Conservation (phyloP, 441 rosid species). For the Metrosideros polymorpha region DNA sequence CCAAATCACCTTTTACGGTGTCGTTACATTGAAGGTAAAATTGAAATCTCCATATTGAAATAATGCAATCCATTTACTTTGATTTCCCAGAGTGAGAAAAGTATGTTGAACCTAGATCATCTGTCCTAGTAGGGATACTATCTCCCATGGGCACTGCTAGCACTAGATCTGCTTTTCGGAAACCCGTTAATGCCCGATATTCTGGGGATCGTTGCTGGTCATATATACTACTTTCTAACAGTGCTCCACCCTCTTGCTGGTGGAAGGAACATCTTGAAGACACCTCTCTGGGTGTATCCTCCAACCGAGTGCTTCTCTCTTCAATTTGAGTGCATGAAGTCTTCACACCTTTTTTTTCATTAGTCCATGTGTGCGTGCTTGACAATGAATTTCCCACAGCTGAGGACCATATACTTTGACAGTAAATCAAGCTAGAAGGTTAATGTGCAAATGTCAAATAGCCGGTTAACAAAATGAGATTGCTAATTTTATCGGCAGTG, state of each 20-base stretch:
- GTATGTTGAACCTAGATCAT: not conserved
- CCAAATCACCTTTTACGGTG: conserved; percentile 37
- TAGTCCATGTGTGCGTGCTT: not conserved
- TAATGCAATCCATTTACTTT: not conserved
- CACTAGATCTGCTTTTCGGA: conserved; percentile 50
- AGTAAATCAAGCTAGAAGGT: not conserved
- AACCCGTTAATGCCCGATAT: conserved; percentile 41
- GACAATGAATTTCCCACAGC: not conserved
- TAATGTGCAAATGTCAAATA: not conserved
- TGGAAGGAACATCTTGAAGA: conserved; percentile 37
- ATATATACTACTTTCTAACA: conserved; percentile 46
- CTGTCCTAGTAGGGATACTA: conserved; percentile 37
- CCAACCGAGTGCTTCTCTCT: not conserved
- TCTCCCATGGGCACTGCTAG: conserved; percentile 65
- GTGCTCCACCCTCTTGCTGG: conserved; percentile 63
- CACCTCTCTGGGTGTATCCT: conserved; percentile 73
- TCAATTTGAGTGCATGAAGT: not conserved
- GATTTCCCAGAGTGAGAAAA: not conserved
- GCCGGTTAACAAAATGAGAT: not conserved
- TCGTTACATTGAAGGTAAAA: conserved; percentile 47
- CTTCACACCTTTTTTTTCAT: not conserved
- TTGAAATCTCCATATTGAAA: not conserved
- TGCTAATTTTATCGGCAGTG: not conserved
- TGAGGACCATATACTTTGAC: not conserved
- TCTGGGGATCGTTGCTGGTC: conserved; percentile 57